Evolutionary conservation across 2,329 filamentous ascomycete species (phyloP).

Genomic region (Corynespora cassiicola): DNA sequence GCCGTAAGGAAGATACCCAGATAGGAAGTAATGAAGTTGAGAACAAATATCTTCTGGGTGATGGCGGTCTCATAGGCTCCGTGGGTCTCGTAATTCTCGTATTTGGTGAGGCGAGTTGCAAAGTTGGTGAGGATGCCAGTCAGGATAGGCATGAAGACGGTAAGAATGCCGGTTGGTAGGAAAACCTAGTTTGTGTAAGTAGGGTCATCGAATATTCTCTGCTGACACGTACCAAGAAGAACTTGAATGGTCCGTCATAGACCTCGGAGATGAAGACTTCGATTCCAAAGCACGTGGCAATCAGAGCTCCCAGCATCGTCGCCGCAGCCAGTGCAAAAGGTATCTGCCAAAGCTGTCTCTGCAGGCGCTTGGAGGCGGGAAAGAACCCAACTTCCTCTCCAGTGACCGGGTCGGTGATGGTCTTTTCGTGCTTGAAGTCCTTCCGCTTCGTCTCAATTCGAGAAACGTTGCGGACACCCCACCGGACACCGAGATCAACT

Average conservation of each 20-base stretch:
- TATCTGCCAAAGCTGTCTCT: conserved; percentile 79
- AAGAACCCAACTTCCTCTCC: conserved; percentile 80
- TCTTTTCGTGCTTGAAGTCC: conserved; percentile 80
- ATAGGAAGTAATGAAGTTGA: conserved; percentile 97
- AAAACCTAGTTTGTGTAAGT: conserved; percentile 66
- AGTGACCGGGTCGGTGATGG: conserved; percentile 79
- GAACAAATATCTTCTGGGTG: conserved; percentile 90
- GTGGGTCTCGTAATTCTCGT: conserved; percentile 91
- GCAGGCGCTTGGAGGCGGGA: conserved; percentile 74
- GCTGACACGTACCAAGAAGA: conserved; percentile 70
- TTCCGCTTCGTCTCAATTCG: conserved; percentile 78
- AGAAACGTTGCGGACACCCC: conserved; percentile 87
- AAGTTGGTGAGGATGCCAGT: conserved; percentile 76
- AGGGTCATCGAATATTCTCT: neutral
- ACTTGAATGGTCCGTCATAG: conserved; percentile 87
- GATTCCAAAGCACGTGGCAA: conserved; percentile 85
- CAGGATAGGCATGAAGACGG: conserved; percentile 78
- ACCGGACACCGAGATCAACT: conserved; percentile 81
- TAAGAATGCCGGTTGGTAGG: conserved; percentile 87
- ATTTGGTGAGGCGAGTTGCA: conserved; percentile 77
- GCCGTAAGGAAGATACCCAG: conserved; percentile 84
- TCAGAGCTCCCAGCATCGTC: conserved; percentile 77
- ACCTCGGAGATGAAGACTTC: conserved; percentile 97
- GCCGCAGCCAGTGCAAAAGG: conserved; percentile 82
- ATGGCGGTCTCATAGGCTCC: conserved; percentile 84